Evolutionary conservation across 2,329 filamentous ascomycete genomes (phyloP), one percentile per base, ranked within the genome.

Genomic region (Clonostachys sp.): DNA sequence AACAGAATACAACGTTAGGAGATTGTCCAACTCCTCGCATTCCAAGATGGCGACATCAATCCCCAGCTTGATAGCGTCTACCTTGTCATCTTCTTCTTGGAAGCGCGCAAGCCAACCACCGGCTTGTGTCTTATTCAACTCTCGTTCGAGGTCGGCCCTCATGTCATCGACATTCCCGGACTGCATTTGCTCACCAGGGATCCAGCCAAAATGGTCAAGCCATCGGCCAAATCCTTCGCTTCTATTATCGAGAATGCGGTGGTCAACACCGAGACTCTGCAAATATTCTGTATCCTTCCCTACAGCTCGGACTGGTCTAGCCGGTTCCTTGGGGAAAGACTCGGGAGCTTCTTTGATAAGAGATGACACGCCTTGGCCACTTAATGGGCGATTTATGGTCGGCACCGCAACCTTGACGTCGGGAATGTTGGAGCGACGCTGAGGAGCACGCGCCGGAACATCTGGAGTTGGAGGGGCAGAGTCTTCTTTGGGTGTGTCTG

Each of bases 1-100:
- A 24, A 97, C 94, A 42, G 89, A 89, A 66, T 99, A 99, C 34
- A 99, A 71, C 1, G 94, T 99, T 45, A 99, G 73, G 38, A 99
- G 75, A 50, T 95, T 95, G 63, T 99, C 94, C 49, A 99, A 75
- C 69, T 97, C 92, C 57, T 99, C 95, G 59, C 94, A 97, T 68
- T 99, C 94, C 17, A 85, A 80, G 57, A 99, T 91, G n/a, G 91
- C 88, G 53, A 86, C 78, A 61, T 99, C 92, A 47, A 99, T 85
- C 47, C 95, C 84, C 48, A 74, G 81, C 57, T 92, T 91, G 55
- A 99, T 89, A 24, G 88, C 87, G 49, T 90, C 86, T 3, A 96
- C 87, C 49, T 92, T 83, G 51, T 94, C 91, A 61, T 97, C 92
- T 58, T 96, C 91, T 55, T 94, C 88, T 55, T 92, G 74, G 54